These are phyloP conservation scores for Geotrichum siamense DNA, from an alignment of 1,139 yeast species.

Conservation along the genomic window DNA sequence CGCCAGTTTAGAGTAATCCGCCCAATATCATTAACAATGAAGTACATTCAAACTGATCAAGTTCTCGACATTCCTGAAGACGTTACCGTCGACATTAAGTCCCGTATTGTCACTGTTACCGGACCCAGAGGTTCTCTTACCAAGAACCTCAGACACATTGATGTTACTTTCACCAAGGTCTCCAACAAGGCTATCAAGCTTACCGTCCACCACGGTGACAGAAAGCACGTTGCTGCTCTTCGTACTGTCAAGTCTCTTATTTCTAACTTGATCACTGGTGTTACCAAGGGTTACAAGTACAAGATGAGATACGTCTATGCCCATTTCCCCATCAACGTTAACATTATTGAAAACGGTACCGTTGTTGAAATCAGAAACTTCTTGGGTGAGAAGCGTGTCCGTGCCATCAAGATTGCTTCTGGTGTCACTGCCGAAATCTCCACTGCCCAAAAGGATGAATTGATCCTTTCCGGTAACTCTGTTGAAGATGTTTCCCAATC, in stretches of 20 bases:
- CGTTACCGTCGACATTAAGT: constrained; percentile 83
- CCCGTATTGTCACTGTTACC: constrained; percentile 83
- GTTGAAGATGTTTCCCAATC: constrained; percentile 97
- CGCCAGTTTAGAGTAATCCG: neutral
- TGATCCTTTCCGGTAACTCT: constrained; percentile 89
- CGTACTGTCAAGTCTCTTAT: constrained; percentile 97
- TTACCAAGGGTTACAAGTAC: constrained; percentile 98
- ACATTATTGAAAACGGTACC: constrained; percentile 70
- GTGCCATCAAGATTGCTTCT: constrained; percentile 74
- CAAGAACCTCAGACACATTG: constrained; percentile 91
- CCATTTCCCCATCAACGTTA: constrained; percentile 99
- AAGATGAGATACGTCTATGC: constrained; percentile 99
- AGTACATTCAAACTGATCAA: constrained; percentile 94
- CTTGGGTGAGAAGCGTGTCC: constrained; percentile 97
- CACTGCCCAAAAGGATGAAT: constrained; percentile 86
- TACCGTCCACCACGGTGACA: constrained; percentile 97
- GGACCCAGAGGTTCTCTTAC: constrained; percentile 97
- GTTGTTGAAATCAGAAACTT: constrained; percentile 96
- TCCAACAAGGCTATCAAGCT: constrained; percentile 69
- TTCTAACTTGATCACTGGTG: constrained; percentile 95
- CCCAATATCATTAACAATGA: constrained; percentile 44
- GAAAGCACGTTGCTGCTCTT: constrained; percentile 99
- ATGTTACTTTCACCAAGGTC: constrained; percentile 83
- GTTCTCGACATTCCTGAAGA: constrained; percentile 88
- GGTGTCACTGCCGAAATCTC: constrained; percentile 92